phyloP scores from a whole-genome alignment of 192 early-diverging fungal genomes.

The Mortierella hygrophila region DNA sequence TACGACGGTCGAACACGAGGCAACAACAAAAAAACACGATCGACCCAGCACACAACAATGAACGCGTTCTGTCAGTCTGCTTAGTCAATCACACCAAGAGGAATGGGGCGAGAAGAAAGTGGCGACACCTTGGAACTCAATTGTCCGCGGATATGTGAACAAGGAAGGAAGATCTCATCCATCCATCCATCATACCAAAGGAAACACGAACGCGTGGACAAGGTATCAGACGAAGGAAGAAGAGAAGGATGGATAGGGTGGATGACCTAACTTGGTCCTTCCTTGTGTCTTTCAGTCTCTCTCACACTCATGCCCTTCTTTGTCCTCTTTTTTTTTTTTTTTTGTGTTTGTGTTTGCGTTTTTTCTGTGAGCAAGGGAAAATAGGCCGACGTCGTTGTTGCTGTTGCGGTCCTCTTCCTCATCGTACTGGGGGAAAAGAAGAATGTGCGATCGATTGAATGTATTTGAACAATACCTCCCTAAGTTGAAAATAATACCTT shows the following conservation, averaged over 20 bases:
- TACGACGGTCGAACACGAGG: neutral
- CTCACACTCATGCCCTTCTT: too few species aligned
- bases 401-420: neutral
- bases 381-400: neutral
- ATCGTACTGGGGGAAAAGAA: neutral
- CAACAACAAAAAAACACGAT: neutral
- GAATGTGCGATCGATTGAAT: neutral
- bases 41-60: neutral
- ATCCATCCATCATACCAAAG: neutral
- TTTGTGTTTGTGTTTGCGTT: neutral
- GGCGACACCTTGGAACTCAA: neutral
- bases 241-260: neutral
- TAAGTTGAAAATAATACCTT: slow-evolving; percentile 1
- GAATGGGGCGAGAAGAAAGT: neutral
- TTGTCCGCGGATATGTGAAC: neutral
- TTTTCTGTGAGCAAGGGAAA: neutral
- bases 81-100: slow-evolving; percentile 4
- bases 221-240: neutral
- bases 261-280: neutral
- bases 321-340: neutral
- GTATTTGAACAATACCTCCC: neutral
- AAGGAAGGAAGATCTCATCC: neutral
- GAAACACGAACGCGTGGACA: slow-evolving; percentile 3
- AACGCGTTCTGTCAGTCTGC: neutral
- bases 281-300: neutral